Evolutionary conservation across 768 basidiomycete species (phyloP).

Genomic region (Infundibulicybe gibba): DNA sequence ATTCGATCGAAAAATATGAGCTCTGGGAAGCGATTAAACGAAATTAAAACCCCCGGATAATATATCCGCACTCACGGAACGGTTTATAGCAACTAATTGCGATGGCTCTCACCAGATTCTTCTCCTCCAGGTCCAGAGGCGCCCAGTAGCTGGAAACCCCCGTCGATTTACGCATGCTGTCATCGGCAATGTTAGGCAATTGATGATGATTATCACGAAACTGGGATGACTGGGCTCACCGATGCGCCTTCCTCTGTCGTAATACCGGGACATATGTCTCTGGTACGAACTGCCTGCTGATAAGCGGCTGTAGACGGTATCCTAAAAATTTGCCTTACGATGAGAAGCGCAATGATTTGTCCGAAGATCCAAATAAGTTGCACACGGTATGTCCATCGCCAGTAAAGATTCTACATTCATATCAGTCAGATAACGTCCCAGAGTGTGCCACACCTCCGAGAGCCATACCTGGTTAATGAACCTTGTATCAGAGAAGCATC

Average conservation of each 20-base stretch:
- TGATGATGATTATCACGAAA: neutral
- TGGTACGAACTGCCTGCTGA: constrained; percentile 47
- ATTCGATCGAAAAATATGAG: constrained; percentile 67
- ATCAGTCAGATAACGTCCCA: neutral
- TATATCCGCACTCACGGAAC: constrained; percentile 51
- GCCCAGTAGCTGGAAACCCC: constrained; percentile 54
- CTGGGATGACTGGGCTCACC: constrained; percentile 24
- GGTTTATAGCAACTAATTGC: constrained; percentile 62
- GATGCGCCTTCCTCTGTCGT: constrained; percentile 53
- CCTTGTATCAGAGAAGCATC: constrained; percentile 17
- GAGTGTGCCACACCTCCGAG: neutral
- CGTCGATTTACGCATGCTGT: constrained; percentile 51
- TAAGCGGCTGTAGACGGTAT: too few relatives aligned
- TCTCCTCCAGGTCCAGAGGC: constrained; percentile 50
- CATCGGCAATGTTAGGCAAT: neutral
- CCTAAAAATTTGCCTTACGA: constrained; percentile 31
- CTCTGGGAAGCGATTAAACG: constrained; percentile 32
- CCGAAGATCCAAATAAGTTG: constrained; percentile 65
- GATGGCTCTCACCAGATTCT: constrained; percentile 43
- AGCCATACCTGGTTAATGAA: constrained; percentile 67
- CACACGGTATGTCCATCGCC: constrained; percentile 80
- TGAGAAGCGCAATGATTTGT: constrained; percentile 46
- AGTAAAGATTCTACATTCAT: constrained; percentile 42
- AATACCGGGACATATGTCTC: constrained; percentile 71
- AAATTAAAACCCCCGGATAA: too few relatives aligned